Conservation (phyloP, 2,329 filamentous ascomycete species). For the Bipolaris victoriae region DNA sequence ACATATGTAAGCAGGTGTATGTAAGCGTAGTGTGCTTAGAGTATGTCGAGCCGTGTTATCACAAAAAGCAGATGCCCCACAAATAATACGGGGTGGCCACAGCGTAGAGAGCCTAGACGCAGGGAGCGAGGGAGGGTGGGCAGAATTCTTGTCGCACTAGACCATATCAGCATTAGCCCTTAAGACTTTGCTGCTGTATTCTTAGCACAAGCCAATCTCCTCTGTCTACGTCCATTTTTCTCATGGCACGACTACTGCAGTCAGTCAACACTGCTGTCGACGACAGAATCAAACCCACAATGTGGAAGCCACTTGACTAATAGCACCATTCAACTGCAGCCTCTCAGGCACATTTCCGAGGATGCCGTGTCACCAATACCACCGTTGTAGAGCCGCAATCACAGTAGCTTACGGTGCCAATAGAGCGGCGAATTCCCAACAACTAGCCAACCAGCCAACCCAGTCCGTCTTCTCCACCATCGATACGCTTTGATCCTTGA, state of each 20-base stretch:
- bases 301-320: conserved; percentile 7
- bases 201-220: conserved; percentile 8
- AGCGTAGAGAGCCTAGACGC: neutral
- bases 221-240: neutral
- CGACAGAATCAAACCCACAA: neutral
- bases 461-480: conserved; percentile 10
- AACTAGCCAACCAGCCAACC: conserved; percentile 6
- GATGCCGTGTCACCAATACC: conserved; percentile 10
- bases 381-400: conserved; percentile 18
- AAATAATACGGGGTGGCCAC: conserved; percentile 1
- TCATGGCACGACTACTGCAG: neutral
- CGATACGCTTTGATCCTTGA: neutral
- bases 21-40: too few species aligned
- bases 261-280: neutral
- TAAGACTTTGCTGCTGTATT: conserved; percentile 3
- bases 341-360: neutral
- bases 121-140: conserved; percentile 19
- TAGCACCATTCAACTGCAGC: neutral
- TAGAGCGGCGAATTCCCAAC: conserved; percentile 23
- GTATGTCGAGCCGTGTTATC: neutral
- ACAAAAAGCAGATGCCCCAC: conserved; percentile 10
- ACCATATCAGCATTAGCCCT: neutral
- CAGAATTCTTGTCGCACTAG: conserved; percentile 5
- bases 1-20: too few species aligned
- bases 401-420: conserved; percentile 13